These are phyloP conservation scores for Bipolaris gigantea DNA, from an alignment of 2,329 filamentous ascomycete species.

Conservation along the genomic window DNA sequence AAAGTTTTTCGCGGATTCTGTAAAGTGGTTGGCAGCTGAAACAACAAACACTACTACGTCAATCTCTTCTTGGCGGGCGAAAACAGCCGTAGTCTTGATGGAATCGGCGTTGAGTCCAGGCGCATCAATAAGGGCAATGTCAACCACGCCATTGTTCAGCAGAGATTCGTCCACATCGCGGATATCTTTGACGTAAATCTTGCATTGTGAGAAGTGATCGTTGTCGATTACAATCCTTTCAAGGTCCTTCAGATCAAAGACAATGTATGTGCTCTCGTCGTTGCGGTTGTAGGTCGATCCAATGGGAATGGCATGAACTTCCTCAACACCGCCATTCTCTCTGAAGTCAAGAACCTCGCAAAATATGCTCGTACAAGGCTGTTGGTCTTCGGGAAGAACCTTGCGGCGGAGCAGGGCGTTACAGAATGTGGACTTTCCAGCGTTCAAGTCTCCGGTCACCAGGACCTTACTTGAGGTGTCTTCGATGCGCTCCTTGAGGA, in stretches of 20 bases:
- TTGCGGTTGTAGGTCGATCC: slow-evolving; percentile 78
- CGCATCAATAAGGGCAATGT: slow-evolving; percentile 96
- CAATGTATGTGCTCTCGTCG: slow-evolving; percentile 92
- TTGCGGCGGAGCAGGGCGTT: slow-evolving; percentile 94
- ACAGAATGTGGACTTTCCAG: slow-evolving; percentile 98
- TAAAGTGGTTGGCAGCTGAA: slow-evolving; percentile 96
- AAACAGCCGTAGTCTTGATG: slow-evolving; percentile 94
- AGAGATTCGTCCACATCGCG: slow-evolving; percentile 88
- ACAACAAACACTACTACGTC: slow-evolving; percentile 99
- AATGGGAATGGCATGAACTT: slow-evolving; percentile 93
- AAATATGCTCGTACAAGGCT: slow-evolving; percentile 97
- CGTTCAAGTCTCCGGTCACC: slow-evolving; percentile 93
- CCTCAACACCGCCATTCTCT: slow-evolving; percentile 87
- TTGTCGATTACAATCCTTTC: slow-evolving; percentile 92
- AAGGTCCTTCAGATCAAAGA: slow-evolving; percentile 74
- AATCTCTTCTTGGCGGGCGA: slow-evolving; percentile 96
- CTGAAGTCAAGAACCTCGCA: slow-evolving; percentile 93
- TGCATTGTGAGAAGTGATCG: slow-evolving; percentile 87
- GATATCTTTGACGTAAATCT: slow-evolving; percentile 92
- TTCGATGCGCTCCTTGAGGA: slow-evolving; percentile 89
- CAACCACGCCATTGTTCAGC: slow-evolving; percentile 95
- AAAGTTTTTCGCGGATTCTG: slow-evolving; percentile 95
- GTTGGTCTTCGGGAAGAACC: slow-evolving; percentile 92
- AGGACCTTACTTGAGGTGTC: slow-evolving; percentile 97
- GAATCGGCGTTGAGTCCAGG: slow-evolving; percentile 95